These are phyloP conservation scores for Bruguiera parviflora DNA, from an alignment of 345 rosid species.

Conservation along the genomic window DNA sequence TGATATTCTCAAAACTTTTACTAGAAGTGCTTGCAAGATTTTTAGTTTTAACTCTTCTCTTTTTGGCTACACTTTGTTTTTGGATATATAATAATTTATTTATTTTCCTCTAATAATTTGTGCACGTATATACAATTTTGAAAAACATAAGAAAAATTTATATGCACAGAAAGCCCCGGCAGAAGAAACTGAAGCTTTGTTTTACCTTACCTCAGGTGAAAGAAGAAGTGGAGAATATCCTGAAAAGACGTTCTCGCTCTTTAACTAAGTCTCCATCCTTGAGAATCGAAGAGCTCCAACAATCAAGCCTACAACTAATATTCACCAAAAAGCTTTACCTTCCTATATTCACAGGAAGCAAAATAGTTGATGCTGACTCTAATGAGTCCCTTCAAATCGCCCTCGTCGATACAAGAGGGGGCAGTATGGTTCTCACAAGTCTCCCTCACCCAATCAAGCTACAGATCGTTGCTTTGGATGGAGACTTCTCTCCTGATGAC, in stretches of 20 bases:
- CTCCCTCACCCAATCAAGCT: conserved; percentile 53
- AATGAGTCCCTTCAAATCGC: conserved; percentile 45
- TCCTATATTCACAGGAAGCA: conserved; percentile 69
- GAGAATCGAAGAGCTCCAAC: conserved; percentile 41
- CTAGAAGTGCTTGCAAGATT: too few species aligned
- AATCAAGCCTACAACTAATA: conserved; percentile 37
- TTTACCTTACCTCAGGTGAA: conserved; percentile 42
- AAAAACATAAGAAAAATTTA: too few species aligned
- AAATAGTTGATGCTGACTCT: conserved; percentile 44
- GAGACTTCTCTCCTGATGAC: conserved; percentile 56
- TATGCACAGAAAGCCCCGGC: too few species aligned
- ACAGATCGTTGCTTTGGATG: conserved; percentile 71
- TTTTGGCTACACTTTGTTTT: too few species aligned
- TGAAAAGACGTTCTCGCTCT: conserved; percentile 32
- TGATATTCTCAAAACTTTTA: neutral
- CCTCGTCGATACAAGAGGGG: conserved; percentile 37
- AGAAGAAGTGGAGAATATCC: conserved; percentile 66
- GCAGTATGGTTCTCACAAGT: conserved; percentile 15
- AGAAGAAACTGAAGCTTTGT: neutral
- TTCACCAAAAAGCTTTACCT: conserved; percentile 32
- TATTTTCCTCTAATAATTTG: too few species aligned
- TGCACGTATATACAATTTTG: too few species aligned
- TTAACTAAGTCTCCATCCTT: conserved; percentile 43
- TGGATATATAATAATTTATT: too few species aligned
- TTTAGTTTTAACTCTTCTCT: too few species aligned